Base-by-base conservation (phyloP, 306 rosid species). In the Canavalia ensiformis region DNA sequence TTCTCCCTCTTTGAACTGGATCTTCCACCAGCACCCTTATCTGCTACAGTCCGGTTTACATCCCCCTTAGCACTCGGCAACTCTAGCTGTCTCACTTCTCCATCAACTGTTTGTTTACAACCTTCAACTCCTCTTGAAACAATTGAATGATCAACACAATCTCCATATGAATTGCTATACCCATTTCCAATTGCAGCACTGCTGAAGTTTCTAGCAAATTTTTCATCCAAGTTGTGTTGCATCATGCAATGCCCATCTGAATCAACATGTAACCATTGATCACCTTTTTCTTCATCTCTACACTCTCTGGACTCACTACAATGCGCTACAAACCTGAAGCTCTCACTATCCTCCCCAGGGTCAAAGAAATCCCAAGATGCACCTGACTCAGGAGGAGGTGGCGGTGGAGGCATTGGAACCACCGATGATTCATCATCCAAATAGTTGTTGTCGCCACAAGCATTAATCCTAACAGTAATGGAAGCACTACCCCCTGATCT, bases 311-410 rank as follows among this genome's bases (percentile, higher is more conserved):
- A 83, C 49, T 79, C 95, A 80, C 86, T 66, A 63, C 74, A 78
- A 80, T 74, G 84, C 45, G 84, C 92, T 78, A 51, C 83, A 84
- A 95, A 93, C 76, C 98, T 84, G 57, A 95, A 93, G 63, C 93
- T 92, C 82, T 87, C 94, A 71, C 82, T 75, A 56, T 87, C 97
- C 60, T 91, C 97, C 29, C 57, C 68, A 59, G 96, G 92, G 34
- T 90, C 97, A 75, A 95, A 95, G 84, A 83, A 95, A 88, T 95
- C 99, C 99, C 99, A 95, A 30, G 92, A 88, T 39, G 94, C 83
- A 73, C 90, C 93, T 0, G 84, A 76, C 67, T 87, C 92, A 3
- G 81, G 90, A 51, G 83, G 91, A 13, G 92, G 97, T 0, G 93
- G 94, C 0, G 92, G 94, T 0, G 94, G 97, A 1, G 88, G 91